Base-by-base conservation (phyloP, 139 green algal species). In the Auxenochlorella protothecoides region DNA sequence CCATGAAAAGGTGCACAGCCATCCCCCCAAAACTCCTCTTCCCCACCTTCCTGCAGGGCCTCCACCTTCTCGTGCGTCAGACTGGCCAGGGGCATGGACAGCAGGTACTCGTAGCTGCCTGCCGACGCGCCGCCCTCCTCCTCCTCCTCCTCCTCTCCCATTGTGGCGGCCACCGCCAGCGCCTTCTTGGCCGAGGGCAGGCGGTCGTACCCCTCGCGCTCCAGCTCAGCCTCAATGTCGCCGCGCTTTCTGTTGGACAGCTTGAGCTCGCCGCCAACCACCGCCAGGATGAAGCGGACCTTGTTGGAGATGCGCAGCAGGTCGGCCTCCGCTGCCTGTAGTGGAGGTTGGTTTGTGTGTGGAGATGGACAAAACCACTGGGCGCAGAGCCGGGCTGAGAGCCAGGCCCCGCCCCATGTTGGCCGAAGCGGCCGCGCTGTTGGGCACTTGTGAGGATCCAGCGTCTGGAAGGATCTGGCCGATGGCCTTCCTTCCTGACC, bases 21-120 rank as follows among this genome's bases (percentile, higher is more conserved):
- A 44, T 44, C 27, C 27, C 27, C 27, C 27, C 27, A 44, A 14
- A 73, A 53, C 7, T 7, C 59, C 57, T 5, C 51, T 6, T 2
- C 57, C 7, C 0, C 57, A 5, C 10, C 69, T 4, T 27, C 53
- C 70, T 74, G 64, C 51, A 83, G 73, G 68, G 69, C 64, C 65
- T 79, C 15, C 65, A 98, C 92, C 83, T 93, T 95, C 85, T 99
- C 94, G 44, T 83, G 62, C 3, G 94, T 98, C n/a, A 99, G 80
- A 80, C 84, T 97, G 72, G 82, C 90, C 55, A 99, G 87, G 8
- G 90, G 83, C 94, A 99, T 98, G 70, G 78, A 87, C 61, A 99
- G 89, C 74, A 99, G 87, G 86, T 99, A 99, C 70, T 99, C 91
- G 78, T 96, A 99, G 69, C 63, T 85, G 44, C 61, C 74, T 59